These are phyloP conservation scores for Caryopteris hybrid DNA, from an alignment of 305 asterid genomes.

Conservation along the genomic window DNA sequence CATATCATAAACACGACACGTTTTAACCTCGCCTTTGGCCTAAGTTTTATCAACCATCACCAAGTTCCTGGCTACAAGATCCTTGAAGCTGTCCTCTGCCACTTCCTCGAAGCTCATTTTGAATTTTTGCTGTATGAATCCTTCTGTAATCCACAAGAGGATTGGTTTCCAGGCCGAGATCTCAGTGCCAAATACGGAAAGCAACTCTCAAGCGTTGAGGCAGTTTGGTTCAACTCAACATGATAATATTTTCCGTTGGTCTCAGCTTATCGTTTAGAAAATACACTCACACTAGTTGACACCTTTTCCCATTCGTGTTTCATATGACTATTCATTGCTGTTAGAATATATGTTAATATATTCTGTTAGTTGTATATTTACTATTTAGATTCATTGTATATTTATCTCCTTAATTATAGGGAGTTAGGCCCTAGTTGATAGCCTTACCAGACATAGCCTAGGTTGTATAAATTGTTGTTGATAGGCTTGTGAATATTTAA, in stretches of 20 bases:
- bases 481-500: too few species aligned
- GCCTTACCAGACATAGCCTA: too few species aligned
- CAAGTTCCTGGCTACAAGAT: conserved; percentile 8
- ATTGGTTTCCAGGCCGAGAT: conserved; percentile 2
- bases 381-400: too few species aligned
- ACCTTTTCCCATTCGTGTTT: conserved; percentile 11
- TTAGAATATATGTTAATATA: too few species aligned
- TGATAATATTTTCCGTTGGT: neutral
- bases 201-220: conserved; percentile 3
- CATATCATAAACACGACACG: conserved; percentile 15
- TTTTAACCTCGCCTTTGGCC: conserved; percentile 3
- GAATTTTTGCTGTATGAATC: neutral
- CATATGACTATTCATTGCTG: neutral
- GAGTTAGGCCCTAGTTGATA: too few species aligned
- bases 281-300: neutral
- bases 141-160: conserved; percentile 12
- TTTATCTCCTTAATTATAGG: too few species aligned
- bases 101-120: conserved; percentile 16
- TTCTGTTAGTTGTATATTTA: too few species aligned
- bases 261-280: neutral
- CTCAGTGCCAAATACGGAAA: neutral
- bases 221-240: conserved; percentile 1
- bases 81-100: neutral
- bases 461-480: too few species aligned
- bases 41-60: conserved; percentile 5